Evolutionary conservation across 768 basidiomycete genomes (phyloP).

Genomic region (Amanita pseudoporphyria): DNA sequence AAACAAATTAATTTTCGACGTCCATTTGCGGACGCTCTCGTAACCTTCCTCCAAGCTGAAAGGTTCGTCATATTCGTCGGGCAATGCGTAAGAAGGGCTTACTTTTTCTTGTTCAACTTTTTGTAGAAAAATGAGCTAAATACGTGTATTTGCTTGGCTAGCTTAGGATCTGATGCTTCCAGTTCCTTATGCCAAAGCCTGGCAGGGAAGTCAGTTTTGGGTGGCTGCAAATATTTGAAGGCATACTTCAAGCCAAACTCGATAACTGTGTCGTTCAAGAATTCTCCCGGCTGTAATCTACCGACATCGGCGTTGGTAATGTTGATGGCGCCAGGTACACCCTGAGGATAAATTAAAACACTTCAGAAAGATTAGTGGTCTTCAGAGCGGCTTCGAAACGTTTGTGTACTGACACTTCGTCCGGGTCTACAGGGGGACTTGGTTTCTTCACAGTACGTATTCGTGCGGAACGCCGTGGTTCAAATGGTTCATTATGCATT

Average conservation of each 20-base stretch:
- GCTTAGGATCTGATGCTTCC: constrained; percentile 40
- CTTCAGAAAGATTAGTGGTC: constrained; percentile 26
- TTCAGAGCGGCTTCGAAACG: background rate
- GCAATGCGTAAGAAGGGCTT: constrained; percentile 11
- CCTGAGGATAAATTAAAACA: constrained; percentile 65
- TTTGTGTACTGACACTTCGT: constrained; percentile 49
- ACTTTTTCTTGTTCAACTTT: constrained; percentile 73
- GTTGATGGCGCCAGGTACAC: constrained; percentile 64
- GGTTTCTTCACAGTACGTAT: constrained; percentile 13
- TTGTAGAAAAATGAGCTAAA: constrained; percentile 99
- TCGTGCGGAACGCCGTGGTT: constrained; percentile 27
- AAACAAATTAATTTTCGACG: constrained; percentile 80
- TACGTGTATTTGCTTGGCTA: constrained; percentile 72
- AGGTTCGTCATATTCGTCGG: constrained; percentile 4
- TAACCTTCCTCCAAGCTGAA: constrained; percentile 56
- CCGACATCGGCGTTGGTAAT: constrained; percentile 72
- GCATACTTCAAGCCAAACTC: constrained; percentile 92
- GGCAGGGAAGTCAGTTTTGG: background rate
- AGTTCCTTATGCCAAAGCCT: constrained; percentile 67
- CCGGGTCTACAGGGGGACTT: constrained; percentile 31
- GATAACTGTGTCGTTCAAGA: constrained; percentile 92
- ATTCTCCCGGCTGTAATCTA: constrained; percentile 72
- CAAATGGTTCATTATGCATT: background rate
- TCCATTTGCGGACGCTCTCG: constrained; percentile 89
- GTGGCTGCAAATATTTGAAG: background rate